Conservation (phyloP, 352 stramenopile genomes). For the Phytophthora sansomeana region DNA sequence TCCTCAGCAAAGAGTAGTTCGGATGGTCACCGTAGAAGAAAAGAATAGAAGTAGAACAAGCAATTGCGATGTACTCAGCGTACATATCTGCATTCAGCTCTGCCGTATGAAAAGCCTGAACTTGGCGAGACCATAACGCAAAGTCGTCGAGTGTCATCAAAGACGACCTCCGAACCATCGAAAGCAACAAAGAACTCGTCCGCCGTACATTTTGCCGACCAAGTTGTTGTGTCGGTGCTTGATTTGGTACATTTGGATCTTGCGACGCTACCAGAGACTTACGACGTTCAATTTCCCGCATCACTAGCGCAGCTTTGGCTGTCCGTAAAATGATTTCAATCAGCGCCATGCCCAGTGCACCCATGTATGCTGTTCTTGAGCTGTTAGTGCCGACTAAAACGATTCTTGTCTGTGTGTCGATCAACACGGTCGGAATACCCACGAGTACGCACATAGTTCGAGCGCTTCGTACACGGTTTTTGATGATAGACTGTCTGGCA, state of each 20-base stretch:
- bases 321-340: constrained; percentile 32
- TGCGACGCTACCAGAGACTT: no score
- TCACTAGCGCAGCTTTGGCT: constrained; percentile 24
- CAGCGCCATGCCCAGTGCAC: constrained; percentile 29
- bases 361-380: constrained; percentile 9
- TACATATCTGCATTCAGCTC: constrained; percentile 34
- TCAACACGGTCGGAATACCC: constrained; percentile 45
- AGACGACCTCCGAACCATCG: neutral
- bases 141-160: constrained; percentile 2
- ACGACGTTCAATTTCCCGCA: constrained; percentile 17
- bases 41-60: constrained; percentile 29
- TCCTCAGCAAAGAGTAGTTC: constrained; percentile 14
- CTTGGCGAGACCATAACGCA: constrained; percentile 14
- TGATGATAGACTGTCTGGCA: constrained; percentile 35
- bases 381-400: constrained; percentile 32
- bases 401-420: constrained; percentile 52
- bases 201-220: no score
- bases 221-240: no score
- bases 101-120: constrained; percentile 14
- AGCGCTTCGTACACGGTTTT: constrained; percentile 32
- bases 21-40: constrained; percentile 34
- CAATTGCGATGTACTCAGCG: constrained; percentile 48
- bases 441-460: constrained; percentile 45
- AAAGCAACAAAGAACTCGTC: no score
- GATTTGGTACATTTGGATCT: no score